Conservation (phyloP, 495 filamentous ascomycete species). For the Cenococcum geophilum region DNA sequence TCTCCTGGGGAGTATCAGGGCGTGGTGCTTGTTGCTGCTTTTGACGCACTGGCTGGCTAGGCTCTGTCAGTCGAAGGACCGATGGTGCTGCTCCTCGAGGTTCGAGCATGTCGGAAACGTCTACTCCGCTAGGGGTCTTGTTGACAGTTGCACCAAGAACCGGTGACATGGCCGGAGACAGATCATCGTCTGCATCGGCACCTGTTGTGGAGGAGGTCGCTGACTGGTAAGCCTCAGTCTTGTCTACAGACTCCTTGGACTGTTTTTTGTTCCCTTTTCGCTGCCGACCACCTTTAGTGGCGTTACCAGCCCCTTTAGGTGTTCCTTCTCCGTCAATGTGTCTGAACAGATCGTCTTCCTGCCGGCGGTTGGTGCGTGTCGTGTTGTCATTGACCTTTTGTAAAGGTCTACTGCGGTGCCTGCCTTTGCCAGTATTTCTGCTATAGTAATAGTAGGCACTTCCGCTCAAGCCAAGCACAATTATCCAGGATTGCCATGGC, state of each 20-base stretch:
- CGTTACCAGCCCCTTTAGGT: background rate
- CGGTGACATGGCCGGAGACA: constrained; percentile 30
- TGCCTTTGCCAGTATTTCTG: constrained; percentile 7
- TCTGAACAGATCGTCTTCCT: background rate
- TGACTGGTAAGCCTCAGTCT: constrained; percentile 25
- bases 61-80: constrained; percentile 66
- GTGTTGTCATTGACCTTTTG: background rate
- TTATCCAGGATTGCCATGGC: constrained; percentile 27
- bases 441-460: constrained; percentile 24
- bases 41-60: constrained; percentile 51
- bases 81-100: constrained; percentile 58
- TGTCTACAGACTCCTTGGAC: constrained; percentile 9
- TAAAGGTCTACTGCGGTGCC: constrained; percentile 1
- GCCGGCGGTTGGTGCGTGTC: background rate
- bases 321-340: background rate
- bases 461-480: constrained; percentile 11
- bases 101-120: constrained; percentile 82
- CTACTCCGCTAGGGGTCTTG: constrained; percentile 41
- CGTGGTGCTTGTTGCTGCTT: constrained; percentile 57
- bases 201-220: constrained; percentile 56
- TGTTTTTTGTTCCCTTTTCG: constrained; percentile 6
- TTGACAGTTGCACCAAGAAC: background rate
- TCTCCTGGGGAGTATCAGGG: constrained; percentile 52
- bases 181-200: constrained; percentile 63
- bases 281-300: background rate